Percentiles rank a stretch among this genome's conserved stretches.
These are phyloP conservation scores for Piromyces finnis DNA, from an alignment of 192 early-diverging fungal genomes.

Conservation along the genomic window DNA sequence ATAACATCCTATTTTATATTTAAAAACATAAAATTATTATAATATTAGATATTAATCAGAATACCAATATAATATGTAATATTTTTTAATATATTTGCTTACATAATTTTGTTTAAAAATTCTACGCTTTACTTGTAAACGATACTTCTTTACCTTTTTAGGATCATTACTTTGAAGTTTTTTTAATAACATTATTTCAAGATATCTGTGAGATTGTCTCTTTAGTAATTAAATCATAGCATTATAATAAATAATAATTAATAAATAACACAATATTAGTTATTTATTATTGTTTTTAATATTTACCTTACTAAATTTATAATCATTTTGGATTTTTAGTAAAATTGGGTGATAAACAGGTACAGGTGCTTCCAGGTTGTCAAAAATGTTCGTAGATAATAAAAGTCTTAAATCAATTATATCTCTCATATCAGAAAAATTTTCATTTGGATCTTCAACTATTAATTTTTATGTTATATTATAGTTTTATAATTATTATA, in stretches of 20 bases:
- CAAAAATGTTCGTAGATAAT: slow-evolving; percentile 29
- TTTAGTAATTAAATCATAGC: no score
- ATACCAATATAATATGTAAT: slow-evolving; percentile 2
- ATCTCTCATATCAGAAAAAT: slow-evolving; percentile 71
- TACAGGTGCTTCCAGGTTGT: slow-evolving; percentile 42
- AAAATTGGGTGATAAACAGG: slow-evolving; percentile 10
- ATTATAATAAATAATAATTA: no score
- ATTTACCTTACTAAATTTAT: slow-evolving; percentile 58
- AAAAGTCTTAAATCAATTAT: slow-evolving; percentile 57
- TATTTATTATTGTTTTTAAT: no score
- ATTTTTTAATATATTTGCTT: slow-evolving; percentile 2
- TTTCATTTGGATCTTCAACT: slow-evolving; percentile 89
- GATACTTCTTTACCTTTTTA: slow-evolving; percentile 27
- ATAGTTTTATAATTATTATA: background rate
- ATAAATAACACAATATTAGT: no score
- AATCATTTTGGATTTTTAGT: slow-evolving; percentile 25
- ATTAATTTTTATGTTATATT: slow-evolving; percentile 4
- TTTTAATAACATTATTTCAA: slow-evolving; percentile 58
- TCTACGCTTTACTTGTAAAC: slow-evolving; percentile 68
- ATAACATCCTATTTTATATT: slow-evolving; percentile 42
- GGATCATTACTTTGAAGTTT: slow-evolving; percentile 31
- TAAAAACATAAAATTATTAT: background rate
- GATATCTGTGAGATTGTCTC: slow-evolving; percentile 63
- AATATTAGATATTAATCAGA: no score
- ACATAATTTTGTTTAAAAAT: slow-evolving; percentile 63